Conservation (phyloP, 2,329 filamentous ascomycete genomes). For the Verticillium klebahnii region DNA sequence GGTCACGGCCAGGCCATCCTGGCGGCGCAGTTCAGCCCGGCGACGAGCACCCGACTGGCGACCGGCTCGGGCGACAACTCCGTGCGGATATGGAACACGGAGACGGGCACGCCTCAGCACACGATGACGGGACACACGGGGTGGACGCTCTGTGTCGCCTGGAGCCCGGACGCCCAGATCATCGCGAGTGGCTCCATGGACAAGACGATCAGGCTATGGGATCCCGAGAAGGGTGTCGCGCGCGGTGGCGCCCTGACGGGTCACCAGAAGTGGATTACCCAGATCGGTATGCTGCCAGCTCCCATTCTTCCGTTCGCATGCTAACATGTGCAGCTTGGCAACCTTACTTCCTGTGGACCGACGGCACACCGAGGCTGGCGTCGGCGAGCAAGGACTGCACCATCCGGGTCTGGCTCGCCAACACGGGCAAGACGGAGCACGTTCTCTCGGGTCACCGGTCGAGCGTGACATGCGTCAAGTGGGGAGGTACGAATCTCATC, state of each 20-base stretch:
- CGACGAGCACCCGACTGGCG: slow-evolving; percentile 70
- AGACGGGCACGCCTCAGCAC: slow-evolving; percentile 83
- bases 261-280: slow-evolving; percentile 85
- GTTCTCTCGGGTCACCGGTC: slow-evolving; percentile 85
- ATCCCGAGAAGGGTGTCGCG: slow-evolving; percentile 73
- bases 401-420: slow-evolving; percentile 79
- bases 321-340: slow-evolving; percentile 63
- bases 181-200: slow-evolving; percentile 93
- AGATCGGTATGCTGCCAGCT: slow-evolving; percentile 36
- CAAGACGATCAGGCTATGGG: slow-evolving; percentile 85
- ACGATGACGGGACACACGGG: slow-evolving; percentile 84
- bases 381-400: slow-evolving; percentile 89
- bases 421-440: slow-evolving; percentile 72
- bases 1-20: slow-evolving; percentile 92
- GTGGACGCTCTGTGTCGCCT: slow-evolving; percentile 85
- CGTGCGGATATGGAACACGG: slow-evolving; percentile 89
- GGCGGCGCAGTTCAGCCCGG: slow-evolving; percentile 78
- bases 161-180: slow-evolving; percentile 76
- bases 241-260: slow-evolving; percentile 69
- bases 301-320: background rate
- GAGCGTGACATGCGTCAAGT: slow-evolving; percentile 84
- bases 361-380: slow-evolving; percentile 72
- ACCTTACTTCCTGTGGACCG: slow-evolving; percentile 78
- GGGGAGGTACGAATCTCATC: slow-evolving; percentile 84
- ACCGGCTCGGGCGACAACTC: slow-evolving; percentile 90